A percentile compares a stretch with the other conserved stretches of the same genome.
Evolutionary conservation across 768 basidiomycete species (phyloP).

Genomic region (Dentipellis fragilis): DNA sequence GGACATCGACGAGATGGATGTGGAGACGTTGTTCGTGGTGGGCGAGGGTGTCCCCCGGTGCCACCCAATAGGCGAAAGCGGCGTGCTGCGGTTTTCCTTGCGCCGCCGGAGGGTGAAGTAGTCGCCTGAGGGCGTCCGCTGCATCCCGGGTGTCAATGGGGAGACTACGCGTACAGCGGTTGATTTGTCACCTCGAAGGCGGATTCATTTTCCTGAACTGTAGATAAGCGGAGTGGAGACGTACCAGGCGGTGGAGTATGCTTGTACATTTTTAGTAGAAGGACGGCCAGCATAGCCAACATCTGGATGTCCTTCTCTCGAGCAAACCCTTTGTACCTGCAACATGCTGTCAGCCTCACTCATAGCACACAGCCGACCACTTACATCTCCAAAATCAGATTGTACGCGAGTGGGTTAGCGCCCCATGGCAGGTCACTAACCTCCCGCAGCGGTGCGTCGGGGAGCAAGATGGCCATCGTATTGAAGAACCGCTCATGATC

Average conservation of each 20-base stretch:
- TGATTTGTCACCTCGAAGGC: neutral
- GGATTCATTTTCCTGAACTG: neutral
- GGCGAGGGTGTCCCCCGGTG: constrained; percentile 37
- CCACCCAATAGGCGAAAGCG: constrained; percentile 39
- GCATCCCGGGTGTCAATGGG: neutral
- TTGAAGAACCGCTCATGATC: constrained; percentile 14
- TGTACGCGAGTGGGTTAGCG: constrained; percentile 4
- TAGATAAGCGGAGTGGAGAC: neutral
- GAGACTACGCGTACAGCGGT: neutral
- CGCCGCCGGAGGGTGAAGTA: constrained; percentile 43
- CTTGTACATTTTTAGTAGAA: constrained; percentile 45
- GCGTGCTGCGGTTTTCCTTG: constrained; percentile 27
- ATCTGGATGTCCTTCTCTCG: constrained; percentile 63
- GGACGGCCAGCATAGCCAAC: constrained; percentile 65
- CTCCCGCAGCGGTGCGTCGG: neutral
- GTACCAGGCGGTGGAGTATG: constrained; percentile 2
- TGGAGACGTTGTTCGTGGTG: constrained; percentile 26
- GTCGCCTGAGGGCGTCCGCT: constrained; percentile 31
- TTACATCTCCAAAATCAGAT: constrained; percentile 18
- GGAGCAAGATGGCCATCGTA: constrained; percentile 9
- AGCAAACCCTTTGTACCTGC: constrained; percentile 34
- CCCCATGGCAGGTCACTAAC: constrained; percentile 1
- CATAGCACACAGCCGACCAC: constrained; percentile 3
- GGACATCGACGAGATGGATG: constrained; percentile 43
- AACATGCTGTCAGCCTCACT: neutral